A percentile compares a stretch with the other conserved stretches of the same genome.
Evolutionary conservation across 116 monocot species (phyloP).

Genomic region (Iris pallida): DNA sequence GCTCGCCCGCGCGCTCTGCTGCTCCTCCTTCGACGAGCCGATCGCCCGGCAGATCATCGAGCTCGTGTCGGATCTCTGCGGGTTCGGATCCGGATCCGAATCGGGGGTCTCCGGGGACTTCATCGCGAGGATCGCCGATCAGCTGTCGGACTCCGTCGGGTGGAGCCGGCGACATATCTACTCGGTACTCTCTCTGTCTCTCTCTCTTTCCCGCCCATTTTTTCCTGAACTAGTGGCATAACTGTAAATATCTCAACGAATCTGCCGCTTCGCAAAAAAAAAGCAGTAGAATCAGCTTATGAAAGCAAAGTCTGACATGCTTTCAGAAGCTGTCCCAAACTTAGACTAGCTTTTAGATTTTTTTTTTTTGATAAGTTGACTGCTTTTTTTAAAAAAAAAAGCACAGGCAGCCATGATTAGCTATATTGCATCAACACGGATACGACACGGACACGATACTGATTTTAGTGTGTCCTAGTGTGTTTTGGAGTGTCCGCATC

Average conservation of each 20-base stretch:
- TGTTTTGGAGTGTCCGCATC: no score
- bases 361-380: no score
- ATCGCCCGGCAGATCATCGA: constrained; percentile 52
- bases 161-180: constrained; percentile 56
- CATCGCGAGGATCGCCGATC: constrained; percentile 42
- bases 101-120: constrained; percentile 33
- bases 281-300: not conserved
- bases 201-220: not conserved
- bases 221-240: not conserved
- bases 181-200: constrained; percentile 23
- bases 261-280: not conserved
- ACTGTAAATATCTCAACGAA: not conserved
- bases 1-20: constrained; percentile 46
- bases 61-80: constrained; percentile 46
- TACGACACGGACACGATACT: no score
- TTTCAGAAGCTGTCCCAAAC: no score
- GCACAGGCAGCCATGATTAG: no score
- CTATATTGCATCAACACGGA: no score
- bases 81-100: not conserved
- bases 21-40: constrained; percentile 35
- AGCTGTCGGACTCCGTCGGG: constrained; percentile 33
- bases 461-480: no score
- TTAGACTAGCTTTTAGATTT: no score
- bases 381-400: no score
- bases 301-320: no score